Conservation (phyloP, 306 rosid species). For the Astragalus membranaceus region DNA sequence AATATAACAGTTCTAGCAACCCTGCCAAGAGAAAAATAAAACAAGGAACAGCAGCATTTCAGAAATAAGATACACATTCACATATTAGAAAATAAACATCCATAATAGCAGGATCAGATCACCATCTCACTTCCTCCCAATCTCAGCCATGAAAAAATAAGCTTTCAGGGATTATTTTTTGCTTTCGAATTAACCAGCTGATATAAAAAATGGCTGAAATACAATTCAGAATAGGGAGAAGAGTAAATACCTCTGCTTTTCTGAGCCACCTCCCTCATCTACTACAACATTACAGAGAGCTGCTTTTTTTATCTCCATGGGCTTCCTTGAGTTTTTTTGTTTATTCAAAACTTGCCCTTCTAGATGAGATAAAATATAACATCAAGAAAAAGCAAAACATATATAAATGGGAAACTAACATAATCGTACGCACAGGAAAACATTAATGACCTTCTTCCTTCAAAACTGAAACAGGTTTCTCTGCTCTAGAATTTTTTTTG, state of each 20-base stretch:
- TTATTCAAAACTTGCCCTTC: conserved; percentile 18
- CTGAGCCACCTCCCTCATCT: conserved; percentile 61
- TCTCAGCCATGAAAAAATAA: background rate
- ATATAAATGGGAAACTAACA: background rate
- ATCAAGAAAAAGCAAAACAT: background rate
- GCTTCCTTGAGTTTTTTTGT: conserved; percentile 37
- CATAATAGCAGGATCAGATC: background rate
- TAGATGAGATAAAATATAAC: conserved; percentile 18
- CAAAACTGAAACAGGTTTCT: conserved; percentile 37
- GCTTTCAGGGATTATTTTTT: background rate
- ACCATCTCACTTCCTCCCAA: conserved; percentile 12
- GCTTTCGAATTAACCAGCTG: background rate
- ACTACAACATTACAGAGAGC: conserved; percentile 41
- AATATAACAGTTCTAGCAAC: conserved; percentile 87
- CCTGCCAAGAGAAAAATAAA: conserved; percentile 42
- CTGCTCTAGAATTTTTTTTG: conserved; percentile 19
- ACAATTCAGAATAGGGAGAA: conserved; percentile 18
- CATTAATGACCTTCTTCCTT: conserved; percentile 55
- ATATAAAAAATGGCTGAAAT: background rate
- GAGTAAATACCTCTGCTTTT: conserved; percentile 62
- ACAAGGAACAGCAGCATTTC: conserved; percentile 13
- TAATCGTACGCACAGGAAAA: conserved; percentile 4
- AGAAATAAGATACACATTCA: background rate
- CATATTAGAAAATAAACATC: too few species aligned
- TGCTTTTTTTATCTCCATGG: conserved; percentile 38